phyloP scores from a whole-genome alignment of 2,329 filamentous ascomycete species.

The Claviceps sp. region DNA sequence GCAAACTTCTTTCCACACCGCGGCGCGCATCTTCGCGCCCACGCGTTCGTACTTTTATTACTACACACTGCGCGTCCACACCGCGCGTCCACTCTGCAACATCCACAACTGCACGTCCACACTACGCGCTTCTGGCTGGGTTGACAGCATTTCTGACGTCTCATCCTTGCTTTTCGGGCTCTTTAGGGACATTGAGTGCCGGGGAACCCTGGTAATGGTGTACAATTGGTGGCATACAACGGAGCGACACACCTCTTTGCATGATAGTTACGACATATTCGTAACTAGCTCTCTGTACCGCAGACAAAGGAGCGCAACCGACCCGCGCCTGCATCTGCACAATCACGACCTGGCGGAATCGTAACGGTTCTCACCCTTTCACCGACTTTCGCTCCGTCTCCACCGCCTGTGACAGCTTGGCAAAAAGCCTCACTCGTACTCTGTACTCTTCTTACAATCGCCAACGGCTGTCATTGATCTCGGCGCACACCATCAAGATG shows the following conservation, averaged over 20 bases:
- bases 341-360: not conserved
- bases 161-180: not conserved
- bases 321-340: not conserved
- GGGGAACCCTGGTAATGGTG: not conserved
- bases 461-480: not conserved
- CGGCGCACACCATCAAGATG: constrained; percentile 26
- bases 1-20: no score
- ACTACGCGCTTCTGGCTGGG: not conserved
- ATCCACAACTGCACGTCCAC: not conserved
- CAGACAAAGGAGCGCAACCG: not conserved
- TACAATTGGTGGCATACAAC: not conserved
- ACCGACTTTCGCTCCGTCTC: not conserved
- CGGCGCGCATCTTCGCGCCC: no score
- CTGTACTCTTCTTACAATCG: not conserved
- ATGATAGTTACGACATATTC: not conserved
- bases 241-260: not conserved
- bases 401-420: not conserved
- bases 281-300: no score
- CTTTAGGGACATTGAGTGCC: not conserved
- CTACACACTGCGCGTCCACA: not conserved
- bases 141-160: not conserved
- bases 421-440: not conserved
- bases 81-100: not conserved
- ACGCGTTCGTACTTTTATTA: no score
- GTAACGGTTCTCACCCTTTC: not conserved